Evolutionary conservation across 2,329 filamentous ascomycete genomes (phyloP).

Genomic region (Colletotrichum liaoningense): DNA sequence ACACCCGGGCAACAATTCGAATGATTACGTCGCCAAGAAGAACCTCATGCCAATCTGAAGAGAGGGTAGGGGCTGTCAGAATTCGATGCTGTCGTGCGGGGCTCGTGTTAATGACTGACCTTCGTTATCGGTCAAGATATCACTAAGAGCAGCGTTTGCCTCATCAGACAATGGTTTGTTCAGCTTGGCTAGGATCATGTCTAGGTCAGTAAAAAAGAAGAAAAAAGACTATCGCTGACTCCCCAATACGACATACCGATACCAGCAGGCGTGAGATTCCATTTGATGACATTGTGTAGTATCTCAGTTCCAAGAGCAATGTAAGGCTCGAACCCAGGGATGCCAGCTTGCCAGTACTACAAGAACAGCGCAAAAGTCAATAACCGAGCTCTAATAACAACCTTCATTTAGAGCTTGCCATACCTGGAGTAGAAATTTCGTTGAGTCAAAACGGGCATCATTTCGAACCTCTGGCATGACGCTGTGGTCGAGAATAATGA

Average conservation of each 20-base stretch:
- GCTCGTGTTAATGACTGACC: background rate
- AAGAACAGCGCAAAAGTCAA: background rate
- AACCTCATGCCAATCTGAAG: conserved; percentile 35
- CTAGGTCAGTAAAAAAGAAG: background rate
- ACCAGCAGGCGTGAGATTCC: conserved; percentile 18
- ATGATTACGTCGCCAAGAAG: conserved; percentile 15
- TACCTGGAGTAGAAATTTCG: conserved; percentile 20
- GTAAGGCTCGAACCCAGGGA: conserved; percentile 18
- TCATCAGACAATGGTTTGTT: conserved; percentile 16
- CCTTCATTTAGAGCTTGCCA: background rate
- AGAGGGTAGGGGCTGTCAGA: background rate
- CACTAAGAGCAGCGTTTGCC: conserved; percentile 8
- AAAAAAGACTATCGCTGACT: background rate
- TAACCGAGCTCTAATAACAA: background rate
- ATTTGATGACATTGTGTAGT: conserved; percentile 29
- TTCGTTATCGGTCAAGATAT: conserved; percentile 8
- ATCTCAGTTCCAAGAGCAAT: conserved; percentile 21
- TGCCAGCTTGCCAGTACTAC: conserved; percentile 28
- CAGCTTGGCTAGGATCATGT: conserved; percentile 4
- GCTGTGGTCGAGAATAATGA: conserved; percentile 8
- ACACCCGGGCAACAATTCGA: conserved; percentile 38
- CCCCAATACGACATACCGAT: background rate
- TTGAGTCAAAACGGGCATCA: conserved; percentile 21
- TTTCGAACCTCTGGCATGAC: conserved; percentile 22
- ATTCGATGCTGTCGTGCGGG: background rate